Base-by-base conservation (phyloP, 257 asterid species). In the Salvia miltiorrhiza region DNA sequence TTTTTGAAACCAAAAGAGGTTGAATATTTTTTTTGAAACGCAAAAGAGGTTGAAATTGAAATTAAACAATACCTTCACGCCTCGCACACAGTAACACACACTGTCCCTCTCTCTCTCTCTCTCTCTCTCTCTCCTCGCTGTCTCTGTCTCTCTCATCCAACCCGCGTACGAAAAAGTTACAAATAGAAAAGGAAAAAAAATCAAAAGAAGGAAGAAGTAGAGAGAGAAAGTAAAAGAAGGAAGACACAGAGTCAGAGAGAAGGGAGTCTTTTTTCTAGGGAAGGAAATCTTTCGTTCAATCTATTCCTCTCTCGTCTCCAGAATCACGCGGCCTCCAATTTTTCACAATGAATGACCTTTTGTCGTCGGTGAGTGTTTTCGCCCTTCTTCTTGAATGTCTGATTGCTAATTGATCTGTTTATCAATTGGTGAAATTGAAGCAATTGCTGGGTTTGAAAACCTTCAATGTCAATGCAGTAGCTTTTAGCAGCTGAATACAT, bases 331-430 rank as follows among this genome's bases (percentile, higher is more conserved):
- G 28, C 67, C 50, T 69, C 65, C 48, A 21, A 45, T 58, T 66
- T n/a, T 48, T 72, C 86, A 70, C 12, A 53, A 90, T 87, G 96
- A 90, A 90, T 48, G 92, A 90, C 79, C 96, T 90, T 61, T 76
- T 90, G 81, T 41, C 90, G 80, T 39, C 90, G 80, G 96, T 87
- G 76, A 70, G 75, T 70, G 69, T 43, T 57, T 52, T 20, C 40
- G 21, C 47, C 14, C 47, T 14, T 35, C 8, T 35, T 13, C 19
- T 43, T 61, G 11, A 17, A 20, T 43, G 69, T 57, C 39, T 73
- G 79, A 69, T 78, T 64, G 67, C 37, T 54, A 17, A 43, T 75
- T 75, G 83, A 71, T 75, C 80, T 70, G 75, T 66, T 67, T 63
- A 37, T 67, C 1, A 11, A 45, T 20, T 64, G 66, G 39, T 75